Base-by-base conservation (phyloP, 1,284 basidiomycete species). In the Melampsora americana region DNA sequence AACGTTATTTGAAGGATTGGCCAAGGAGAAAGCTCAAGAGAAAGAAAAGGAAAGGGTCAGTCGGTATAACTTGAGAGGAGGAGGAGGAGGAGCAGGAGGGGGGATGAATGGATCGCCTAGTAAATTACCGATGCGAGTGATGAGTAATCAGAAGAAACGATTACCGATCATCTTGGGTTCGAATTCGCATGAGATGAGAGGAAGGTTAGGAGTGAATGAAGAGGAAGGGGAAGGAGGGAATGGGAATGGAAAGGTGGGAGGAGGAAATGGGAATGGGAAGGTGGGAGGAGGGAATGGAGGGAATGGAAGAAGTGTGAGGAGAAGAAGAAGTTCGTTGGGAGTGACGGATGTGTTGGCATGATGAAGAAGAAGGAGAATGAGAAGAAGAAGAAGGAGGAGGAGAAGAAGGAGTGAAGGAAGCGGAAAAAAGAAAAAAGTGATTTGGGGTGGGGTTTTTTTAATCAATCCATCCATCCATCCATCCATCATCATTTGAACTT, bases 311-410 rank as follows among this genome's bases (percentile, higher is more conserved):
- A 89, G 85, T 71, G 86, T 90, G 46, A 86, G 90, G 79, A 85
- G 90, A 78, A 84, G 91, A 80, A 85, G 91, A 77, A 92, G 91
- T 80, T 92, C 91, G 80, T 92, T 92, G 83, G 91, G 90, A 81
- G 85, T 89, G 76, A 90, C 90, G 11, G 90, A 93, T 82, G 88
- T 92, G 48, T 86, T 92, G 78, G 90, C 88, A 80, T 91, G 83
- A 87, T n/a, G n/a, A n/a, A n/a, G n/a, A n/a, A n/a, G n/a, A n/a
- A n/a, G n/a, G n/a, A n/a, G n/a, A n/a, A n/a, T n/a, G n/a, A n/a
- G n/a, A n/a, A n/a, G n/a, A n/a, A n/a, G n/a, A n/a, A n/a, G n/a
- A n/a, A n/a, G n/a, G n/a, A n/a, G n/a, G n/a, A n/a, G n/a, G n/a
- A n/a, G n/a, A n/a, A n/a, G n/a, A n/a, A n/a, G n/a, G n/a, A n/a